Percentiles rank a stretch among this genome's conserved stretches.
These are phyloP conservation scores for Leucoagaricus sp. DNA, from an alignment of 1,284 basidiomycete genomes.

Conservation along the genomic window DNA sequence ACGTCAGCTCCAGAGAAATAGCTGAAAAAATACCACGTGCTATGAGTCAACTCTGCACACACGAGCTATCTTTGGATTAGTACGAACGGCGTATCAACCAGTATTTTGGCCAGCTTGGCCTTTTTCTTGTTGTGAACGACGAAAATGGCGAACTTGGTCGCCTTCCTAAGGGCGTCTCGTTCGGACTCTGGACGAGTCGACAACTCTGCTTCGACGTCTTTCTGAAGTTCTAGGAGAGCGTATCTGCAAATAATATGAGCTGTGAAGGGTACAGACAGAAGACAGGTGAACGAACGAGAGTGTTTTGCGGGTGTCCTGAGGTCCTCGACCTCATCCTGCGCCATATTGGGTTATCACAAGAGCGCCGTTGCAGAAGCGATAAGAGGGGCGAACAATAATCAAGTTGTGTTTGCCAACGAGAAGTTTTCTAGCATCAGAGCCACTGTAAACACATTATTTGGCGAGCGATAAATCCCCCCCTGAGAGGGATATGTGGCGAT, in stretches of 20 bases:
- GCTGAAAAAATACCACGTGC: constrained; percentile 36
- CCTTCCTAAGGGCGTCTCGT: constrained; percentile 61
- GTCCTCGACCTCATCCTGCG: constrained; percentile 92
- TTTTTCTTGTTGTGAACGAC: constrained; percentile 97
- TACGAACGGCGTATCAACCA: constrained; percentile 64
- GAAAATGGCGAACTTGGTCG: constrained; percentile 86
- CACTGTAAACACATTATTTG: constrained; percentile 36
- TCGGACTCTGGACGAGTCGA: constrained; percentile 64
- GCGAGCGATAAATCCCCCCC: neutral
- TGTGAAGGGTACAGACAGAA: constrained; percentile 2
- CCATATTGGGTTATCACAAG: constrained; percentile 2
- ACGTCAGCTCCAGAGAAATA: constrained; percentile 73
- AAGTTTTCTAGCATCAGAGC: constrained; percentile 64
- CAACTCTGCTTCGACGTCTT: constrained; percentile 82
- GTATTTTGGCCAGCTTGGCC: constrained; percentile 76
- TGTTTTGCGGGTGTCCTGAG: constrained; percentile 90
- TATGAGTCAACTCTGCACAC: neutral
- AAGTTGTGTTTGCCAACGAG: constrained; percentile 80
- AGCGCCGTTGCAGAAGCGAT: constrained; percentile 1
- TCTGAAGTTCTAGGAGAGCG: constrained; percentile 82
- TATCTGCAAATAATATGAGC: constrained; percentile 53
- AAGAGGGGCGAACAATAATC: constrained; percentile 67
- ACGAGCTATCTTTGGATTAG: neutral
- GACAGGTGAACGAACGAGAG: constrained; percentile 57
- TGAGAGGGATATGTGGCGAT: constrained; percentile 10